These are phyloP conservation scores for Mucor piriformis DNA, from an alignment of 371 early-diverging fungal species.

Conservation along the genomic window DNA sequence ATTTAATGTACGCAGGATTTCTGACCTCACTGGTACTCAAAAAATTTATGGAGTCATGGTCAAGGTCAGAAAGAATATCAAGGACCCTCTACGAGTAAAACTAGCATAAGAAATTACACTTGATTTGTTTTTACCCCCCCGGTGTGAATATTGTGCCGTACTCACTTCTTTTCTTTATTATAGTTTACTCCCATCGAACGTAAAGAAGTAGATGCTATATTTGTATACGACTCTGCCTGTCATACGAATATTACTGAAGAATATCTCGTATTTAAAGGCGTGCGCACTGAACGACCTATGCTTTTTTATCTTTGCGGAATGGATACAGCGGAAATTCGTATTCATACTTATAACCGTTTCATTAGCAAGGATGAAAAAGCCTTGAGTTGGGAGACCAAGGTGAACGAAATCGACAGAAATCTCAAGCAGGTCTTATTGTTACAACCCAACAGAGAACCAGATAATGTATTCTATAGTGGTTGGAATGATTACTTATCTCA, in stretches of 20 bases:
- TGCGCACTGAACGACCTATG: background rate
- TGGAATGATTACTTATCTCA: background rate
- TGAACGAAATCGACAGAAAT: background rate
- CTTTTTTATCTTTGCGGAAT: background rate
- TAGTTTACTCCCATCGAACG: background rate
- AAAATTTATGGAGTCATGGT: background rate
- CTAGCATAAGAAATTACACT: background rate
- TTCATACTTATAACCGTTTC: background rate
- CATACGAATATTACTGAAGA: background rate
- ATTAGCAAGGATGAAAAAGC: background rate
- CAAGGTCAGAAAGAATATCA: background rate
- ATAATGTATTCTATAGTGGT: background rate
- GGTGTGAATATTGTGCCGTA: no score
- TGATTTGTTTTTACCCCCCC: background rate
- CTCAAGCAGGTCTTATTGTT: background rate
- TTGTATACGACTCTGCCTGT: constrained; percentile 5
- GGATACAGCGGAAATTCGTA: constrained; percentile 6
- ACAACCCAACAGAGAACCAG: background rate
- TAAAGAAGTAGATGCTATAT: background rate
- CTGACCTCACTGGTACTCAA: background rate
- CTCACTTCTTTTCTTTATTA: background rate
- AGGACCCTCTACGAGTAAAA: background rate
- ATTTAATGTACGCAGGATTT: background rate
- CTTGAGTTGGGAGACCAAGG: background rate
- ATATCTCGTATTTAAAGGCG: background rate